phyloP scores from a whole-genome alignment of 768 basidiomycete species.

The Podaxis sp. region DNA sequence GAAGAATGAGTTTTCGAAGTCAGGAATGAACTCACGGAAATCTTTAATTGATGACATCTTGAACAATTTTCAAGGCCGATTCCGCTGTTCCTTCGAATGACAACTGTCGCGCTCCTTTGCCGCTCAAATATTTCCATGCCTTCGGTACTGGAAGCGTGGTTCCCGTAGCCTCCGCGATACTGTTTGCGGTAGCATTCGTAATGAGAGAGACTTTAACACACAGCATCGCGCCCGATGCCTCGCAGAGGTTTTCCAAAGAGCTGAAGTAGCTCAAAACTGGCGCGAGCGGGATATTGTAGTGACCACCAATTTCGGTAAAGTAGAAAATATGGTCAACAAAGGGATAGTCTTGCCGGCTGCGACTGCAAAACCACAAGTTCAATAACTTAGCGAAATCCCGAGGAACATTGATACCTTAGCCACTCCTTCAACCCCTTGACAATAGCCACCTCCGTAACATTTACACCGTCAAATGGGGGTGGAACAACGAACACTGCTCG shows the following conservation, averaged over 20 bases:
- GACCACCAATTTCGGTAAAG: not conserved
- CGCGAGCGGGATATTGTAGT: not conserved
- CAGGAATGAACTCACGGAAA: too few relatives aligned
- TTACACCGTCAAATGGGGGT: not conserved
- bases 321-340: not conserved
- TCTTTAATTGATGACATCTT: too few relatives aligned
- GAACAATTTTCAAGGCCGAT: too few relatives aligned
- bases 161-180: too few relatives aligned
- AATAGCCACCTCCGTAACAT: not conserved
- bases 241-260: not conserved
- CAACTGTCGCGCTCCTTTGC: too few relatives aligned
- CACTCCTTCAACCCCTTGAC: not conserved
- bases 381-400: not conserved
- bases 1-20: too few relatives aligned
- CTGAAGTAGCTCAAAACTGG: not conserved
- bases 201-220: not conserved
- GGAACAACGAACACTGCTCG: not conserved
- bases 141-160: too few relatives aligned
- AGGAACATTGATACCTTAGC: not conserved
- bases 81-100: too few relatives aligned
- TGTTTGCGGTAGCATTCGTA: not conserved
- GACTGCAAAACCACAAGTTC: too few relatives aligned
- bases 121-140: too few relatives aligned
- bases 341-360: not conserved
- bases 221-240: not conserved